Evolutionary conservation across 2,329 filamentous ascomycete genomes (phyloP), one percentile per base, ranked within the genome.

Genomic region (Tolypocladium tropicale): DNA sequence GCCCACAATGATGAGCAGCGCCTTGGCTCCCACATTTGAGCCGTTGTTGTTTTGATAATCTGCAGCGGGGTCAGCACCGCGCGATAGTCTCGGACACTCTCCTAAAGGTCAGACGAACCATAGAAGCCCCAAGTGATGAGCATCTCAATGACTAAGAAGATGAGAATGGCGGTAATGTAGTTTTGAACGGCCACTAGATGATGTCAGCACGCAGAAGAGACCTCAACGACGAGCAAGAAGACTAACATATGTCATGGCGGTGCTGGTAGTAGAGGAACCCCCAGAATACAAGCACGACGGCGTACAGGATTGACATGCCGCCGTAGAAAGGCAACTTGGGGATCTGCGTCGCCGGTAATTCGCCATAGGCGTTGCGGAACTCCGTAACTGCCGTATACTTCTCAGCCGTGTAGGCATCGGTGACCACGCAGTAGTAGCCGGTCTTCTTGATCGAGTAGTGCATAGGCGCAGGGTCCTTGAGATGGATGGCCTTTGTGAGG

Each of bases 91-190:
- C 25, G 43, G 16, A 16, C 36, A 32, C 9, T 41, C 2, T 32
- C 5, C 4, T n/a, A n/a, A 16, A 23, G 16, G 30, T 11, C 41
- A n/a, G 28, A 64, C 78, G 58, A 76, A 89, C 86, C 85, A 71
- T 97, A 99, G 76, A 95, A 99, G 48, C 90, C 91, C 94, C 94
- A 99, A 2, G 94, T 99, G 83, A 97, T 92, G 67, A 97, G 78
- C 85, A 97, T 96, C 71, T 99, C 94, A 18, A 97, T 74, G 18
- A 97, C 90, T 48, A 99, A 76, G 74, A 99, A 99, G 54, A 94
- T 84, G 53, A 99, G 78, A 58, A 97, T 99, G 11, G 94, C 93
- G 0, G 94, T 99, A 64, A 99, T 97, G 72, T 99, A 99, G 70
- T 99, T 99, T 72, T 99, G 94, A 2, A 99, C 94, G 18, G 95